A percentile compares a stretch with the other conserved stretches of the same genome.
Conservation (phyloP, 331 rosid genomes). For the Quercus phellos region DNA sequence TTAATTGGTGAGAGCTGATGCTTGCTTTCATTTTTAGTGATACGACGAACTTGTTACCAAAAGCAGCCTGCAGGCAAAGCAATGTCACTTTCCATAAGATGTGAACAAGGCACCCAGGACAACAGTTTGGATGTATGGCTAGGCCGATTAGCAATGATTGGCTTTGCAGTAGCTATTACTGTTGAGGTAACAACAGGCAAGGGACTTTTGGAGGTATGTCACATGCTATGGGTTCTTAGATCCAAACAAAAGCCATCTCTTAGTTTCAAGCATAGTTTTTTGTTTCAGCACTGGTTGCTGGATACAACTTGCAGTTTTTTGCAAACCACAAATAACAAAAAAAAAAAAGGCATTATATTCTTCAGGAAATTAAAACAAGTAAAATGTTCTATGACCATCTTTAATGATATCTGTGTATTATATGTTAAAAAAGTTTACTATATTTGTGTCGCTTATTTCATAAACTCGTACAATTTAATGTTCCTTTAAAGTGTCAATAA, state of each 20-base stretch:
- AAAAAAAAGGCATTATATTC: background rate
- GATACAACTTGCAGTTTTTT: background rate
- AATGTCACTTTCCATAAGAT: constrained; percentile 51
- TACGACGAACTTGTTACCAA: constrained; percentile 33
- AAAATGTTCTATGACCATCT: background rate
- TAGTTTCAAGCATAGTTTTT: constrained; percentile 10
- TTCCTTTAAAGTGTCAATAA: background rate
- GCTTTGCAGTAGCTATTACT: constrained; percentile 69
- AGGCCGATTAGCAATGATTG: constrained; percentile 83
- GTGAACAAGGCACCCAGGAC: constrained; percentile 69
- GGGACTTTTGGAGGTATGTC: constrained; percentile 82
- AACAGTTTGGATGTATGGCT: constrained; percentile 79
- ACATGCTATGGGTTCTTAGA: background rate
- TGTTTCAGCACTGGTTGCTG: background rate
- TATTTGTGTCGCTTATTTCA: background rate
- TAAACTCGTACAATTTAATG: background rate
- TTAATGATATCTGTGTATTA: background rate
- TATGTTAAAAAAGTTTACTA: background rate
- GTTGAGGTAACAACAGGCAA: constrained; percentile 84
- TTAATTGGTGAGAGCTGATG: background rate
- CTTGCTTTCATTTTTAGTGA: constrained; percentile 36
- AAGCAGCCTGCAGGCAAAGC: constrained; percentile 39
- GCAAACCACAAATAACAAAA: background rate
- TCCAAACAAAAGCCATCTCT: background rate
- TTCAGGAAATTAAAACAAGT: background rate